Evolutionary conservation across 768 basidiomycete species (phyloP), one percentile per base, ranked within the genome.

Genomic region (Flagelloscypha sp.): DNA sequence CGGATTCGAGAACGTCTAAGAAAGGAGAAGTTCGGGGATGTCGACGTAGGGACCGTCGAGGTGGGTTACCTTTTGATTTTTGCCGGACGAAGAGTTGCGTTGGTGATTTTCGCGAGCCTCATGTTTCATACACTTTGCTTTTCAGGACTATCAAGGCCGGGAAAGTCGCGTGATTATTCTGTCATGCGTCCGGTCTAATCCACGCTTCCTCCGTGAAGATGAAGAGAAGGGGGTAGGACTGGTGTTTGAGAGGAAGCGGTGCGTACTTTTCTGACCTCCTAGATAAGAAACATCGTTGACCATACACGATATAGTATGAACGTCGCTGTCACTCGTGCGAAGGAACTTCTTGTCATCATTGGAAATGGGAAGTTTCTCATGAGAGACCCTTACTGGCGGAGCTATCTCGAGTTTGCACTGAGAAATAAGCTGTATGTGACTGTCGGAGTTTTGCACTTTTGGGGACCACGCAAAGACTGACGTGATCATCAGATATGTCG

Each of bases 11-110:
- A 68, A 36, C 49, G 53, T 30, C 43, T 72, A 41, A 59, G 70
- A 37, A 58, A 62, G 36, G 62, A 63, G 24, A 50, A 49, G 21
- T 45, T 68, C 30, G 48, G 50, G 42, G 60, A 58, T 7, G 68
- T 73, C 10, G 67, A 70, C 45, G 69, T 73, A 29, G 70, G 70
- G 6, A 73, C 65, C 27, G 66, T 73, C 21, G 70, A 73, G 57
- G 68, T 68, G 19, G 27, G 42, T 41, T 9, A 16, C 18, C 24
- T 15, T 22, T n/a, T 5, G n/a, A 6, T 16, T 5, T 8, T 24
- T 25, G 24, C 4, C 21, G 18, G 30, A 39, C 24, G n/a, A 22
- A 7, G 3, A 4, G 7, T 13, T 22, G 12, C 15, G n/a, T 18
- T 24, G 11, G 19, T 18, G 8, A 16, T 18, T 40, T 30, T 25